Evolutionary conservation across 257 asterid species (phyloP).

Genomic region (Solanum tarijense): DNA sequence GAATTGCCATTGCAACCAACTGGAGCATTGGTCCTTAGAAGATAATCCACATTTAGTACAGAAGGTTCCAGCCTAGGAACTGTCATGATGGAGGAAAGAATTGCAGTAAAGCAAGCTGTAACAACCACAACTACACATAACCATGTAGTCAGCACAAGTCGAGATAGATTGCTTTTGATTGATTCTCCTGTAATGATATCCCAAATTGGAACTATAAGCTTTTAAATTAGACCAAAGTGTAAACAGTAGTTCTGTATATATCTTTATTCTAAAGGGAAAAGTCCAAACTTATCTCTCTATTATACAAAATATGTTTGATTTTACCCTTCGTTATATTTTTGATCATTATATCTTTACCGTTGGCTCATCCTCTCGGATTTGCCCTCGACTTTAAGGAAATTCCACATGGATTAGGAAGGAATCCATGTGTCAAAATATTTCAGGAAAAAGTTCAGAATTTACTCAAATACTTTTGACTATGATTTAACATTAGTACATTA

Average conservation of each 20-base stretch:
- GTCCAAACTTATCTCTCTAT: not conserved
- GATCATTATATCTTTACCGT: not conserved
- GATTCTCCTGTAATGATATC: constrained; percentile 31
- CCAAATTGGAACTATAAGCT: too few species aligned
- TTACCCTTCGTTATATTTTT: not conserved
- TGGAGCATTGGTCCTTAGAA: constrained; percentile 21
- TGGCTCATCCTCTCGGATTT: not conserved
- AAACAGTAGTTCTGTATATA: not conserved
- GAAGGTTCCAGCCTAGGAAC: constrained; percentile 43
- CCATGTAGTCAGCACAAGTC: constrained; percentile 47
- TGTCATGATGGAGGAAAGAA: constrained; percentile 43
- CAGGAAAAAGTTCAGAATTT: not conserved
- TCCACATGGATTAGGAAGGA: not conserved
- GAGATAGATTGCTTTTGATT: constrained; percentile 28
- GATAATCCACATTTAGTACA: constrained; percentile 26
- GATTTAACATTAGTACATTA: not conserved
- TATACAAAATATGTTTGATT: not conserved
- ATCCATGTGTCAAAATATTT: not conserved
- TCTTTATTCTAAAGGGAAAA: not conserved
- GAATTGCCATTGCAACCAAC: constrained; percentile 51
- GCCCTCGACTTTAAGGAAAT: not conserved
- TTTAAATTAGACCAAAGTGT: not conserved
- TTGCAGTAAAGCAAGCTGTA: constrained; percentile 47
- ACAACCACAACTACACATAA: constrained; percentile 29
- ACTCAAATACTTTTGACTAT: not conserved